phyloP scores from a whole-genome alignment of 176 grass and related monocot genomes.

The Pharus latifolius region DNA sequence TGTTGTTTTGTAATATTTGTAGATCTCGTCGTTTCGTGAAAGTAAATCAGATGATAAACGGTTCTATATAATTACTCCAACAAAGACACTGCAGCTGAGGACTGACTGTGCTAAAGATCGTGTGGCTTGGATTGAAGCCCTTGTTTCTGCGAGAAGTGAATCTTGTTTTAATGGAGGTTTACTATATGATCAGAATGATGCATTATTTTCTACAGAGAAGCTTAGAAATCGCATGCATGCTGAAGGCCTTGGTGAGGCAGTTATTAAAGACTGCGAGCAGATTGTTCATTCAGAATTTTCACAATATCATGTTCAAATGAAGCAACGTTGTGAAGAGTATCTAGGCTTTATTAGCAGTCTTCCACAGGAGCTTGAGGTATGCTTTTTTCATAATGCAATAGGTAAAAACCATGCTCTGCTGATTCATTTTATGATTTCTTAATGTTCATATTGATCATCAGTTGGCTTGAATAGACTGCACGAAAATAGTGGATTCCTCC shows the following conservation, averaged over 20 bases:
- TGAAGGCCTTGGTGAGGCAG: conserved; percentile 55
- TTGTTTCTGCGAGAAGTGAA: conserved; percentile 68
- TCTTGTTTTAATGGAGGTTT: conserved; percentile 31
- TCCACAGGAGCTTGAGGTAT: conserved; percentile 70
- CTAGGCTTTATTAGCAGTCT: conserved; percentile 54
- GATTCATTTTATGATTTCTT: not conserved
- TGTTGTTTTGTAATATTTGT: conserved; percentile 11
- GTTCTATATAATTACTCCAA: conserved; percentile 84
- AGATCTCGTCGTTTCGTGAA: conserved; percentile 97
- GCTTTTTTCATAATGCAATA: not conserved
- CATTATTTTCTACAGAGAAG: conserved; percentile 62
- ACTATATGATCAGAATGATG: conserved; percentile 28
- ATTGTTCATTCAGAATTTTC: conserved; percentile 81
- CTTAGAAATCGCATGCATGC: conserved; percentile 68
- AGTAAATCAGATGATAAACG: conserved; percentile 88
- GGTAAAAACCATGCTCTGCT: not conserved
- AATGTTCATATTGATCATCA: not conserved
- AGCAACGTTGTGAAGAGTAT: conserved; percentile 58
- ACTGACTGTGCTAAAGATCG: conserved; percentile 73
- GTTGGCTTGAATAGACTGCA: not conserved
- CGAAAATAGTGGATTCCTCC: not conserved
- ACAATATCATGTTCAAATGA: conserved; percentile 57
- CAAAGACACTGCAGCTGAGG: conserved; percentile 82
- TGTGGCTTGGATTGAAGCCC: conserved; percentile 83
- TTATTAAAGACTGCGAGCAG: conserved; percentile 83